Conservation (phyloP, 257 asterid genomes). For the Solanum tacnaense region DNA sequence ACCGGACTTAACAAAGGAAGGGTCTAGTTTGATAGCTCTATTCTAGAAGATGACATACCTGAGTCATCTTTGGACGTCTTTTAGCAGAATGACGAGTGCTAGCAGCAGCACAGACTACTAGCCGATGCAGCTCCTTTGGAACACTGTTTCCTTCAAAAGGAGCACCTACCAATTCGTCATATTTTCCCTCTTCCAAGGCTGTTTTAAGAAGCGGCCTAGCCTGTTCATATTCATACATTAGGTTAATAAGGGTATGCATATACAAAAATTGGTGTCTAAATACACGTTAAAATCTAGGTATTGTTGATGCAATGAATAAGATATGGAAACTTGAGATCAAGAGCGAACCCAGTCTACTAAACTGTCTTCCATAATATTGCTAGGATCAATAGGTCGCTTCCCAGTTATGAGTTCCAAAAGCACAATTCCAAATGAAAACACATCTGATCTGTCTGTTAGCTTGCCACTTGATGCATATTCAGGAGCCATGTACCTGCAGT, state of each 20-base stretch:
- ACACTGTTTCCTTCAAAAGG: slow-evolving; percentile 41
- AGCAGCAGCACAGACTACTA: slow-evolving; percentile 68
- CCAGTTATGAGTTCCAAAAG: slow-evolving; percentile 86
- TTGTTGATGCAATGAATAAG: neutral
- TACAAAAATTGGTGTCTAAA: neutral
- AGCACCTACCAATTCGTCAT: slow-evolving; percentile 48
- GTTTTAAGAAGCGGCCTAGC: slow-evolving; percentile 61
- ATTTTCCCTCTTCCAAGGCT: slow-evolving; percentile 60
- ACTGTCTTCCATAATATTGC: slow-evolving; percentile 69
- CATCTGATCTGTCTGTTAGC: slow-evolving; percentile 78
- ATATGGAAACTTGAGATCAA: neutral
- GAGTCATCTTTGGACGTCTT: slow-evolving; percentile 93
- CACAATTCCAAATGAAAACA: slow-evolving; percentile 90
- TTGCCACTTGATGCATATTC: slow-evolving; percentile 94
- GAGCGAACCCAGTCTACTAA: slow-evolving; percentile 82
- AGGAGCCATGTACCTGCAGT: slow-evolving; percentile 74
- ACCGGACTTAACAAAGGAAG: neutral
- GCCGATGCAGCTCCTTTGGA: slow-evolving; percentile 42
- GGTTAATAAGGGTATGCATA: neutral
- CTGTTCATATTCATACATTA: slow-evolving; percentile 16
- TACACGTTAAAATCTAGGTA: neutral
- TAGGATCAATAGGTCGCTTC: slow-evolving; percentile 61
- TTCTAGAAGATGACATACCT: slow-evolving; percentile 20
- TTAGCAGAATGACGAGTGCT: slow-evolving; percentile 82
- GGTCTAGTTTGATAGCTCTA: neutral